Percentiles rank a stretch among this genome's conserved stretches.
phyloP scores from a whole-genome alignment of 345 rosid genomes.

The Citrus reticulata region DNA sequence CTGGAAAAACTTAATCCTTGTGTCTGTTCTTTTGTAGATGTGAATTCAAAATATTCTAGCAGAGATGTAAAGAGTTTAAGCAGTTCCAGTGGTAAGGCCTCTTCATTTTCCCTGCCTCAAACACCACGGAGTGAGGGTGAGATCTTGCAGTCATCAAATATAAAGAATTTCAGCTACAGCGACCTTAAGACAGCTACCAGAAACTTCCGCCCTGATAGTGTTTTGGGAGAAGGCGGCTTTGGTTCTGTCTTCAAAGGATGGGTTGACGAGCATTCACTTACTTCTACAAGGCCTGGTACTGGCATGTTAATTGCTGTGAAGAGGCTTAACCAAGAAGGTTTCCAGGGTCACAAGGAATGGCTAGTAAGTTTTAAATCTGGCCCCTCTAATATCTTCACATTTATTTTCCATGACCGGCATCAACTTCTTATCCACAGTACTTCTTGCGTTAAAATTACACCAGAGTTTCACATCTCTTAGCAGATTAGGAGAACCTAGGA shows the following conservation, averaged over 20 bases:
- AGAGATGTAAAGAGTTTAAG: conserved; percentile 43
- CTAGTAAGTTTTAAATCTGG: conserved; percentile 45
- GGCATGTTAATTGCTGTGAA: conserved; percentile 90
- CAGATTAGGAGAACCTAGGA: background rate
- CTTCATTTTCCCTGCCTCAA: conserved; percentile 55
- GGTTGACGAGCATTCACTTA: conserved; percentile 68
- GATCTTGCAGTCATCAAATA: conserved; percentile 63
- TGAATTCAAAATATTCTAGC: conserved; percentile 56
- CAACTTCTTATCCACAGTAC: background rate
- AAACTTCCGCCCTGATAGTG: conserved; percentile 93
- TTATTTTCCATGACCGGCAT: background rate
- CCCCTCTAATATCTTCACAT: background rate
- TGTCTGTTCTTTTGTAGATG: conserved; percentile 34
- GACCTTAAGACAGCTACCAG: conserved; percentile 78
- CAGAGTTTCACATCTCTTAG: background rate
- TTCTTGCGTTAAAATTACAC: background rate
- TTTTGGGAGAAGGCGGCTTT: conserved; percentile 94
- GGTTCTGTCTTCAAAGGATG: conserved; percentile 98
- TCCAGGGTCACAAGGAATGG: conserved; percentile 98
- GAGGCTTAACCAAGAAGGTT: conserved; percentile 84
- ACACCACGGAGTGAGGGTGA: conserved; percentile 88
- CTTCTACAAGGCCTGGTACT: conserved; percentile 75
- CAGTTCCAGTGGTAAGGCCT: conserved; percentile 42
- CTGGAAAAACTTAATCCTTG: background rate
- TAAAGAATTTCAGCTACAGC: conserved; percentile 65